These are phyloP conservation scores for Clavispora vitiphila DNA, from an alignment of 805 yeast genomes.

Conservation along the genomic window DNA sequence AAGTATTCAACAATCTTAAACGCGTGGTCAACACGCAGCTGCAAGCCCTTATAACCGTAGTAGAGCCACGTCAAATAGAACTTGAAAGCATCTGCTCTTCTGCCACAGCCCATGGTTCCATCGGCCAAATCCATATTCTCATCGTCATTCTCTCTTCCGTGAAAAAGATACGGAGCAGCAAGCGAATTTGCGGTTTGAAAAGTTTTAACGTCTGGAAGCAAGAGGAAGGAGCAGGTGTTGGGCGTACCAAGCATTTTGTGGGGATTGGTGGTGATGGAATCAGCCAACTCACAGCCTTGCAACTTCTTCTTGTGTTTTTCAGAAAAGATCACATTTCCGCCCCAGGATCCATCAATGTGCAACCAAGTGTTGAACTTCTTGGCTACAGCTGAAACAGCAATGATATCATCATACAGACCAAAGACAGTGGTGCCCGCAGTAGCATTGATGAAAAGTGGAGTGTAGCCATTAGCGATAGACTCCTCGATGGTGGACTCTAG, in stretches of 20 bases:
- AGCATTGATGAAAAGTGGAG: conserved; percentile 72
- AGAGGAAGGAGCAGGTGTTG: conserved; percentile 65
- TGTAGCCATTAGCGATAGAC: conserved; percentile 49
- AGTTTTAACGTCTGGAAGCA: conserved; percentile 60
- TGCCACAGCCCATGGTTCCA: conserved; percentile 90
- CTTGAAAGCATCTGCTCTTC: conserved; percentile 78
- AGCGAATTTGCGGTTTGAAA: conserved; percentile 73
- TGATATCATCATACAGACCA: conserved; percentile 74
- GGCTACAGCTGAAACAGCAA: conserved; percentile 49
- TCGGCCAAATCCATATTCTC: conserved; percentile 75
- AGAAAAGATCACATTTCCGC: conserved; percentile 77
- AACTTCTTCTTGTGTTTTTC: conserved; percentile 40
- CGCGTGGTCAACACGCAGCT: conserved; percentile 67
- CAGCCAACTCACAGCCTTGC: conserved; percentile 59
- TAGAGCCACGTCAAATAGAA: conserved; percentile 77
- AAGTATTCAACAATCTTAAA: conserved; percentile 60
- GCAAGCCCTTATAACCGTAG: conserved; percentile 68
- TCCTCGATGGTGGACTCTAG: conserved; percentile 42
- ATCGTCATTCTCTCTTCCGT: conserved; percentile 44
- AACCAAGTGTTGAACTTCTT: conserved; percentile 60
- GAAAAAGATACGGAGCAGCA: conserved; percentile 78
- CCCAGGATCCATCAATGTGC: conserved; percentile 90
- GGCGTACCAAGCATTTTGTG: conserved; percentile 91
- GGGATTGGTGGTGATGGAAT: conserved; percentile 77
- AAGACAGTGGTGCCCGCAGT: conserved; percentile 90